Evolutionary conservation across 352 stramenopile genomes (phyloP).

Genomic region (Salisapilia sapeloensis): DNA sequence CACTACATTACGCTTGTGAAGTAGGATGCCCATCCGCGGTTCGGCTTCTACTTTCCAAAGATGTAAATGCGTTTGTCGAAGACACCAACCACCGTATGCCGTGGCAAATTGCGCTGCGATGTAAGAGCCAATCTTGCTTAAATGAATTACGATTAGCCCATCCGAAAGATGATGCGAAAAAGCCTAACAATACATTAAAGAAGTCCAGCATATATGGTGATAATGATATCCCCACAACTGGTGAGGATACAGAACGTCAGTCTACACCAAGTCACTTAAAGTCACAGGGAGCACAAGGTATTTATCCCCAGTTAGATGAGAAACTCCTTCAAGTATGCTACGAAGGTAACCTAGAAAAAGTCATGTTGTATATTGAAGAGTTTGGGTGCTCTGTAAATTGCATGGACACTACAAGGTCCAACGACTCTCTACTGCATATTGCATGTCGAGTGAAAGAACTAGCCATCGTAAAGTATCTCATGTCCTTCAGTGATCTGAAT

Average conservation of each 20-base stretch:
- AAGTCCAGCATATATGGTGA: constrained; percentile 1
- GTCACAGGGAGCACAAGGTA: constrained; percentile 2
- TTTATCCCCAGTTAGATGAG: constrained; percentile 18
- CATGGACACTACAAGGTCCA: constrained; percentile 2
- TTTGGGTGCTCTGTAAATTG: constrained; percentile 16
- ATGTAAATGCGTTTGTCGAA: constrained; percentile 20
- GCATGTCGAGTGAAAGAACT: constrained; percentile 8
- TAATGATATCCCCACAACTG: too few species aligned
- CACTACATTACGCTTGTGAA: constrained; percentile 29
- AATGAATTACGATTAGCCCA: constrained; percentile 24
- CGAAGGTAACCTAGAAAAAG: constrained; percentile 6
- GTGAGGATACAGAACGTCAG: constrained; percentile 2
- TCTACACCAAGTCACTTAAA: constrained; percentile 4
- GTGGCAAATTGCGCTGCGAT: constrained; percentile 36
- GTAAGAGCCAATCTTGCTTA: constrained; percentile 33
- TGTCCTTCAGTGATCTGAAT: constrained; percentile 9
- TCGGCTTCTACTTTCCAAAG: constrained; percentile 19
- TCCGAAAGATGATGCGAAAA: not conserved
- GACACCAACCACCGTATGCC: constrained; percentile 26
- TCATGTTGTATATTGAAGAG: constrained; percentile 19
- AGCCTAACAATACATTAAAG: not conserved
- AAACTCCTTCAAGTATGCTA: constrained; percentile 10
- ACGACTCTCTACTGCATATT: constrained; percentile 13
- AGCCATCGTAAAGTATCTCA: constrained; percentile 6
- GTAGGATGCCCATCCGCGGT: constrained; percentile 21